Evolutionary conservation across 2,329 filamentous ascomycete species (phyloP), one percentile per base, ranked within the genome.

Genomic region (Dothidotthia symphoricarpi): DNA sequence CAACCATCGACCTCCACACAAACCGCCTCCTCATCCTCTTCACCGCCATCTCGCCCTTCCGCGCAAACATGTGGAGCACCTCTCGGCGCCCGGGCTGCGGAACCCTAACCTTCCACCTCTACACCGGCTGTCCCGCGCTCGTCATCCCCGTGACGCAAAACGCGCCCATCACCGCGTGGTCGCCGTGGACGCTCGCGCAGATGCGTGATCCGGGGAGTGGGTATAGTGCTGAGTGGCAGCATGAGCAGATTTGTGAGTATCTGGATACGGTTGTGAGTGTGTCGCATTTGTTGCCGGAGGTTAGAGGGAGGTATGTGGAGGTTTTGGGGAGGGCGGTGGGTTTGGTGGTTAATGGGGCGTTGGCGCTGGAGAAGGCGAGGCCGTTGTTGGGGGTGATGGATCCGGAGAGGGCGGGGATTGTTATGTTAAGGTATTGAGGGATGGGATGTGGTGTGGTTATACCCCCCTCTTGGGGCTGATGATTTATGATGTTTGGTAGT

Each of bases 21-120:
- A 66, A 65, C 44, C 59, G 66, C 36, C 46, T 69, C 33, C 41
- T 67, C 31, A 39, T 68, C 33, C 51, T 65, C 41, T 66, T 69
- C 50, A 62, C 62, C n/a, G 65, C 52, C 22, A 63, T 69, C 36
- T 59, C 65, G 2, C 65, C 67, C 35, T 66, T 47, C 43, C 51
- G 61, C 19, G 53, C 51, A 30, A 55, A 60, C 37, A 64, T 63
- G 36, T 69, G 66, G 66, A 61, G 57, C 25, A 61, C 57, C 9
- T 64, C 60, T 11, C 62, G 65, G 8, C 61, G 63, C 10, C 66
- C 65, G 3, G 66, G 66, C 31, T 64, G 58, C 45, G 65, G 55
- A 13, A 63, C 59, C 3, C 49, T 68, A 6, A 53, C 57, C 42
- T 66, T 68, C 49, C 64, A 68, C 46, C 51, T 69, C 12, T 45